Conservation (phyloP, 306 rosid genomes). For the Carpinus fangiana region DNA sequence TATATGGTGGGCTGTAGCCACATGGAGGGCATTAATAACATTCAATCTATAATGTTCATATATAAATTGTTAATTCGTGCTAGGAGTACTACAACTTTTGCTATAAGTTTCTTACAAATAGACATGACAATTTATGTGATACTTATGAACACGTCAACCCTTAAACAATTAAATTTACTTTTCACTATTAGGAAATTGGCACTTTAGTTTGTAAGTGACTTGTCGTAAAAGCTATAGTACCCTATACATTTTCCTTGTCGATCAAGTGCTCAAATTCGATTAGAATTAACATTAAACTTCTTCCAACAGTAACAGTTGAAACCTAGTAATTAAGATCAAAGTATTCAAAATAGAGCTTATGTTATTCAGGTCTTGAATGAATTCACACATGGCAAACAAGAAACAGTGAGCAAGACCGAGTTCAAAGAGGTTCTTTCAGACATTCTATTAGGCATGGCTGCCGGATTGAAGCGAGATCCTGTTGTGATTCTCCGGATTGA, state of each 20-base stretch:
- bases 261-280: not conserved
- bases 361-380: conserved; percentile 71
- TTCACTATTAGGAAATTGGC: too few relatives aligned
- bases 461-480: conserved; percentile 92
- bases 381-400: conserved; percentile 88
- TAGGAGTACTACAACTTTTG: too few relatives aligned
- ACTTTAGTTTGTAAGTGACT: too few relatives aligned
- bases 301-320: not conserved
- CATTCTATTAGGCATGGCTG: conserved; percentile 93
- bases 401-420: conserved; percentile 84
- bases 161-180: too few relatives aligned
- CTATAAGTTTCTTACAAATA: too few relatives aligned
- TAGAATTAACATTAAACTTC: not conserved
- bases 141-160: too few relatives aligned
- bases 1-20: not conserved
- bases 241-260: too few relatives aligned
- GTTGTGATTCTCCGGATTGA: conserved; percentile 89
- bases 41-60: not conserved
- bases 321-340: not conserved
- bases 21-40: not conserved
- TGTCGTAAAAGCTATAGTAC: too few relatives aligned
- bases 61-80: not conserved
- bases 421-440: conserved; percentile 92
- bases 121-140: too few relatives aligned
- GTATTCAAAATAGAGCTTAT: not conserved